Percentiles rank a stretch among this genome's conserved stretches.
Evolutionary conservation across 176 grass and related monocot genomes (phyloP).

Genomic region (Eleusine coracana): DNA sequence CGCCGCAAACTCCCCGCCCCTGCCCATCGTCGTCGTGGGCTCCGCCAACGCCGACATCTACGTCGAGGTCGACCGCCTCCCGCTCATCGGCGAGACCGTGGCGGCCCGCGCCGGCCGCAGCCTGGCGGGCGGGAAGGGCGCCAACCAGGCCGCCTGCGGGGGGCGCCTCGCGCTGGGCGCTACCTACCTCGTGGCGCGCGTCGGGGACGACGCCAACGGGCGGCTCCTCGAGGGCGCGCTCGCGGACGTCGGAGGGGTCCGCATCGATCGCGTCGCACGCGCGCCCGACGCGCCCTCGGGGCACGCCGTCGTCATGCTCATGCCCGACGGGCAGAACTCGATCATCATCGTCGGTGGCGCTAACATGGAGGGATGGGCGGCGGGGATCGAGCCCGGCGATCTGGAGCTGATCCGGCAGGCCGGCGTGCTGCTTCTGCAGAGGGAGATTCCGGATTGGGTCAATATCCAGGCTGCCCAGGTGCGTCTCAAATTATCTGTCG

Average conservation of each 20-base stretch:
- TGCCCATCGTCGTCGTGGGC: conserved; percentile 81
- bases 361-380: conserved; percentile 89
- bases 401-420: conserved; percentile 69
- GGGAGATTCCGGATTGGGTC: conserved; percentile 95
- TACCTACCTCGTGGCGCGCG: conserved; percentile 83
- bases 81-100: conserved; percentile 73
- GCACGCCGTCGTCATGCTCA: conserved; percentile 95
- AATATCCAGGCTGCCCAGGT: conserved; percentile 92
- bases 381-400: conserved; percentile 55
- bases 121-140: conserved; percentile 73
- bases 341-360: conserved; percentile 98
- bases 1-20: conserved; percentile 29
- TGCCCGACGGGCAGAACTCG: conserved; percentile 88
- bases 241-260: conserved; percentile 57
- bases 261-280: conserved; percentile 64
- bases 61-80: conserved; percentile 89
- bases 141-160: conserved; percentile 84
- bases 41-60: conserved; percentile 99
- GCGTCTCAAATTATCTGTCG: conserved; percentile 22
- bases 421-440: conserved; percentile 76
- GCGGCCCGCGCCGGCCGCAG: conserved; percentile 52
- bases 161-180: conserved; percentile 63
- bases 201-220: conserved; percentile 86
- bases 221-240: conserved; percentile 80
- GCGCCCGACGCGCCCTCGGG: conserved; percentile 61